Conservation (phyloP, 2,329 filamentous ascomycete species). For the Xylariaceae sp. region DNA sequence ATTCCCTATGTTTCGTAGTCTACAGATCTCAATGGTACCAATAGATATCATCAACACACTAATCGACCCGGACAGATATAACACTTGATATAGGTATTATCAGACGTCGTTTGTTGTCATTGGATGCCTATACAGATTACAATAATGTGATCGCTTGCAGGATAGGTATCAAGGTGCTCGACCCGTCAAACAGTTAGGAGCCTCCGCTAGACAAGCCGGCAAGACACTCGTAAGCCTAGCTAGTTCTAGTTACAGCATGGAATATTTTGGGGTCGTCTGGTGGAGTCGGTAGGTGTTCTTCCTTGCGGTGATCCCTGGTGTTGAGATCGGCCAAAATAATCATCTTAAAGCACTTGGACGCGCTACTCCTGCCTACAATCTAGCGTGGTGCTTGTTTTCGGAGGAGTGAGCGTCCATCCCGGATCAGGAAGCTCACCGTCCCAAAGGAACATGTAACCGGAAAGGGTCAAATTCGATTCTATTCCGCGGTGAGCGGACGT, state of each 20-base stretch:
- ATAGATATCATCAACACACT: too few relatives aligned
- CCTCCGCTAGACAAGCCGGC: too few relatives aligned
- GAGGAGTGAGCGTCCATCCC: slow-evolving; percentile 20
- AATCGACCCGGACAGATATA: too few relatives aligned
- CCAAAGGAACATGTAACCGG: slow-evolving; percentile 17
- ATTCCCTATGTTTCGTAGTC: too few relatives aligned
- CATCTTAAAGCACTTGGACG: too few relatives aligned
- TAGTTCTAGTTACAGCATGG: neutral
- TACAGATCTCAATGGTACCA: too few relatives aligned
- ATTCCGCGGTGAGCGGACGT: neutral
- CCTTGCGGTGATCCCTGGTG: neutral
- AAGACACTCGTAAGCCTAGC: neutral
- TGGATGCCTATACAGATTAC: neutral
- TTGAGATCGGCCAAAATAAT: neutral
- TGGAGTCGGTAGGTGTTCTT: neutral
- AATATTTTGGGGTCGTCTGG: neutral
- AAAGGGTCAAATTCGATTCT: slow-evolving; percentile 16
- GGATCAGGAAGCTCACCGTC: slow-evolving; percentile 29
- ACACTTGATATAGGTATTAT: too few relatives aligned
- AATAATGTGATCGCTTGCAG: too few relatives aligned
- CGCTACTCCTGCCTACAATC: too few relatives aligned
- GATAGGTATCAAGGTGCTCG: neutral
- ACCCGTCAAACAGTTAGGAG: neutral
- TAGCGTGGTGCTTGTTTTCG: neutral
- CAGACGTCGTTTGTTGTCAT: neutral